Evolutionary conservation across 768 basidiomycete species (phyloP).

Genomic region (Leccinum variicolor): DNA sequence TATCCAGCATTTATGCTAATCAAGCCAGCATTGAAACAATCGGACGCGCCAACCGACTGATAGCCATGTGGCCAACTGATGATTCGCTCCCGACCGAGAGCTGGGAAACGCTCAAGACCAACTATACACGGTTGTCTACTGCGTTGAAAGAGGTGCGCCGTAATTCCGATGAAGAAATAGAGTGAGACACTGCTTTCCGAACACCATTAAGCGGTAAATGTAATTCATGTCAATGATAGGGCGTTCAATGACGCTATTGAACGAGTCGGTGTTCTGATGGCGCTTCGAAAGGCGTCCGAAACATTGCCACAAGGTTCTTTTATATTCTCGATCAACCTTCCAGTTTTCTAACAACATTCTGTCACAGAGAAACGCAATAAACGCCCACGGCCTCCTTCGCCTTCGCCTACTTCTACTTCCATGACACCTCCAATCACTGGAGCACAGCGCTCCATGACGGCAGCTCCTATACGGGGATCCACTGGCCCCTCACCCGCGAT

Average conservation of each 20-base stretch:
- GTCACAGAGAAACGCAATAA: conserved; percentile 70
- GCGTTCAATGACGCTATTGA: conserved; percentile 73
- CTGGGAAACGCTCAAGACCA: conserved; percentile 57
- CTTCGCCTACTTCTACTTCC: conserved; percentile 53
- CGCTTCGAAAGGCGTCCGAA: conserved; percentile 70
- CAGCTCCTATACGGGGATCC: conserved; percentile 44
- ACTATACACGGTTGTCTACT: conserved; percentile 57
- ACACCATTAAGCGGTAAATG: conserved; percentile 5
- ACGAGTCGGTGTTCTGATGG: conserved; percentile 64
- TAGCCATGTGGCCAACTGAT: conserved; percentile 69
- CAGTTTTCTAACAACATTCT: conserved; percentile 1
- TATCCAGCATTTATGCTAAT: conserved; percentile 54
- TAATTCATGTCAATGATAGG: conserved; percentile 35
- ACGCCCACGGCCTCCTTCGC: conserved; percentile 69
- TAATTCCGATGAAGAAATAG: conserved; percentile 58
- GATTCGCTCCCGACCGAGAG: conserved; percentile 68
- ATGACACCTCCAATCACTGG: conserved; percentile 25
- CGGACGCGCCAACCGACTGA: conserved; percentile 68
- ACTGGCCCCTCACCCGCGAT: conserved; percentile 50
- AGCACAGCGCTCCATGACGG: conserved; percentile 12
- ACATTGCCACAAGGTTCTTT: conserved; percentile 49
- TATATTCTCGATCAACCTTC: background rate
- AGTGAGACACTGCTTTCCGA: conserved; percentile 42
- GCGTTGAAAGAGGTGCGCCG: conserved; percentile 62
- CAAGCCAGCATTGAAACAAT: conserved; percentile 54